Conservation (phyloP, 2,329 filamentous ascomycete genomes). For the Fusarium sp. region DNA sequence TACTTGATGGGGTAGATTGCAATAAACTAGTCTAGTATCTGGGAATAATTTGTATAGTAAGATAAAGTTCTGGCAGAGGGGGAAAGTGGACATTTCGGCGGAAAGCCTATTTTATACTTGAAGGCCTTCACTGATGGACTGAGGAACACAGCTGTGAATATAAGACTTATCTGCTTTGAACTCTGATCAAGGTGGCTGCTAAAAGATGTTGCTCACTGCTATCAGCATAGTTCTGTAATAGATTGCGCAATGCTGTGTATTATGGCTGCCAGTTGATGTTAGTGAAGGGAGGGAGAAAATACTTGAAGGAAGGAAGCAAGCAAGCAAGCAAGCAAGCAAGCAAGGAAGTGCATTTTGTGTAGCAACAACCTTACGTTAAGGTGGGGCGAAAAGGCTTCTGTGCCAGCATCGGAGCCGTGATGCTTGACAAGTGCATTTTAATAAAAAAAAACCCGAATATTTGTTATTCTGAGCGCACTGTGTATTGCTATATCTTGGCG, state of each 20-base stretch:
- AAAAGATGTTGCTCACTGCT: background rate
- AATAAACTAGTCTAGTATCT: background rate
- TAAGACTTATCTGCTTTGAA: accelerated
- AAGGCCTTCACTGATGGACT: background rate
- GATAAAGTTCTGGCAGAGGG: background rate
- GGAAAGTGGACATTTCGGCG: accelerated
- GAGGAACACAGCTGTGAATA: background rate
- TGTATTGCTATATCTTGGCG: accelerated
- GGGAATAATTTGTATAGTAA: background rate
- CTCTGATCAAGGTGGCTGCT: background rate
- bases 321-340: background rate
- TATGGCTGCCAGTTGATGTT: accelerated
- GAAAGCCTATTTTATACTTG: background rate
- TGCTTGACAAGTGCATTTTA: background rate
- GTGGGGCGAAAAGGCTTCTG: background rate
- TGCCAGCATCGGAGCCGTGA: background rate
- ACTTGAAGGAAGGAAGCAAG: background rate
- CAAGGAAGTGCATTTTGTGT: background rate
- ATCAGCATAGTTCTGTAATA: background rate
- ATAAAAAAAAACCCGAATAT: background rate
- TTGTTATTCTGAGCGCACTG: accelerated
- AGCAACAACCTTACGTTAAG: background rate
- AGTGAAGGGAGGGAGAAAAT: background rate
- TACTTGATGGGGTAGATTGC: background rate
- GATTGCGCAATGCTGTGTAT: background rate